Evolutionary conservation across 768 basidiomycete species (phyloP), one percentile per base, ranked within the genome.

Genomic region (Amyloporia xantha): DNA sequence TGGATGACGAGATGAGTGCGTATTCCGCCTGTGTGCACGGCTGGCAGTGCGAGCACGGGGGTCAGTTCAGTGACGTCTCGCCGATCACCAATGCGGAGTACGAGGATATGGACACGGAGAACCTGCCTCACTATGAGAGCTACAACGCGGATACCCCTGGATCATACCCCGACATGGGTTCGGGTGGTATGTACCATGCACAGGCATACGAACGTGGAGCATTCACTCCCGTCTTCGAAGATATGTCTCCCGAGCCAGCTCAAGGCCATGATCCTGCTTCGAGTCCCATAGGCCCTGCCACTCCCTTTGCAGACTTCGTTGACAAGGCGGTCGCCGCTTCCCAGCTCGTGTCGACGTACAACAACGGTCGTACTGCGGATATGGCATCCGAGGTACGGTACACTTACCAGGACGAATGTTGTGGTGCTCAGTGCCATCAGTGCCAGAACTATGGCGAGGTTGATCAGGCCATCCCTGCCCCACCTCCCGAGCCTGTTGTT

Each of bases 271-370:
- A 83, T 55, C 62, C 67, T 17, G 72, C 63, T 27, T 86, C 83
- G 4, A 89, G 86, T 59, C 86, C 86, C 4, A 64, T 86, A 39
- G 84, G 79, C 47, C 86, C 86, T 3, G 60, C 83, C 55, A 90
- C 87, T 35, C 87, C 87, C 43, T 88, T 89, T 54, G 81, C 77
- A 39, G 79, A 86, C 52, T 89, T 77, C 50, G 75, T 89, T 30
- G 86, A 89, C 69, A 80, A 81, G 44, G 86, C 74, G 13, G 78
- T 89, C 13, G 75, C 79, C 44, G 66, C 76, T 45, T 52, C 55
- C 6, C 57, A 54, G 19, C 38, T 41, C 20, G 37, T 41, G 17
- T 25, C 47, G 19, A 24, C 41, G 9, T 27, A 56, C 20, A 50
- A 48, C 19, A 39, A 41, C 15, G 20, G 25, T 38, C 44, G 41